phyloP scores from a whole-genome alignment of 2,329 filamentous ascomycete genomes.

The Grosmannia serpens region DNA sequence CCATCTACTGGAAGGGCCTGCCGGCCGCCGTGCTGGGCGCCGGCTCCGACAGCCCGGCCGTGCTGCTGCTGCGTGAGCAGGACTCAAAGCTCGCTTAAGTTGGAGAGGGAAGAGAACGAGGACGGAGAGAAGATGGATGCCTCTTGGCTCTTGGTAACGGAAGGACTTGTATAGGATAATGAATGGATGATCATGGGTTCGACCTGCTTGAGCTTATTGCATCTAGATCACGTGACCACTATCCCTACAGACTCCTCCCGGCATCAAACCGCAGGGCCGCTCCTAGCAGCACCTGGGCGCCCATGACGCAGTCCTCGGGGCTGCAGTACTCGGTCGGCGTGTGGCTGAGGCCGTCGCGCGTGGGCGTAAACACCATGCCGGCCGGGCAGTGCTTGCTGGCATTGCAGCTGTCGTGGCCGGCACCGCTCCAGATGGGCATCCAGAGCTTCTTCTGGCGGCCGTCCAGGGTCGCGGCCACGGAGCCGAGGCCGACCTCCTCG shows the following conservation, averaged over 20 bases:
- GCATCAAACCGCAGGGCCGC: slow-evolving; percentile 15
- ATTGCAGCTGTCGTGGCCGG: slow-evolving; percentile 27
- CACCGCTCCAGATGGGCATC: slow-evolving; percentile 24
- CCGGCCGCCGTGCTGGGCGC: slow-evolving; percentile 10
- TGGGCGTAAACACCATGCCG: slow-evolving; percentile 27
- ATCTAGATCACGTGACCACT: too few species aligned
- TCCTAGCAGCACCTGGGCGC: slow-evolving; percentile 19
- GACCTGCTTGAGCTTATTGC: too few species aligned
- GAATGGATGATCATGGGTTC: not conserved
- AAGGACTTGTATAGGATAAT: not conserved
- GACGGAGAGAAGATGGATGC: not conserved
- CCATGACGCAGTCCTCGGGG: slow-evolving; percentile 22
- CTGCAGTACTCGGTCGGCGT: slow-evolving; percentile 23
- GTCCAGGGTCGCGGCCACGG: not conserved
- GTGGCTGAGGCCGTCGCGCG: slow-evolving; percentile 25
- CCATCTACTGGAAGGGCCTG: slow-evolving; percentile 16
- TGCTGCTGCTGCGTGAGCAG: slow-evolving; percentile 7
- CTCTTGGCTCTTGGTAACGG: too few species aligned
- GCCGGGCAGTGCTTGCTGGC: slow-evolving; percentile 22
- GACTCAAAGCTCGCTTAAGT: not conserved
- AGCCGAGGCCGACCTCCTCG: not conserved
- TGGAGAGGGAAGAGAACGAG: not conserved
- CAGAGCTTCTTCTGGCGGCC: slow-evolving; percentile 9
- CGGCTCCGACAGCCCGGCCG: slow-evolving; percentile 14
- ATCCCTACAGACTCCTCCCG: not conserved